Conservation (phyloP, 2,329 filamentous ascomycete genomes). For the Talaromyces rugulosus region DNA sequence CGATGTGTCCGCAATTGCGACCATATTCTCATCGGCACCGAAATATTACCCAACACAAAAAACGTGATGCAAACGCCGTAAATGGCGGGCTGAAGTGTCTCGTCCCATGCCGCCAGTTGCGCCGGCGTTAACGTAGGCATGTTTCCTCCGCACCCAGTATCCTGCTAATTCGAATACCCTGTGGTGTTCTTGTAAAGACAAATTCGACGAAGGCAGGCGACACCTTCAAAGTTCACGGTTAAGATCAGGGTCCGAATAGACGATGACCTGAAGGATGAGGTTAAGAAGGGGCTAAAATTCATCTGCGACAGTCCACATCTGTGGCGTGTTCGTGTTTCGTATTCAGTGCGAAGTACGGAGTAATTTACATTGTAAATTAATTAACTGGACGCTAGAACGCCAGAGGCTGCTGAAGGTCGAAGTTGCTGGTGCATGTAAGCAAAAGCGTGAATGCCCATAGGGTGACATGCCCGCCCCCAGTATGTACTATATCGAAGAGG, state of each 20-base stretch:
- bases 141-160: background rate
- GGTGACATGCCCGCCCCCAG: background rate
- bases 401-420: background rate
- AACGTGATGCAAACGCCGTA: background rate
- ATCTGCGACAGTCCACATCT: background rate
- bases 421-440: background rate
- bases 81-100: background rate
- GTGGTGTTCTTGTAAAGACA: background rate
- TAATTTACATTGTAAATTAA: background rate
- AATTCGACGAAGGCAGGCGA: background rate
- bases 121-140: background rate
- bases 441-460: background rate
- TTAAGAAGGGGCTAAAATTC: background rate
- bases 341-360: background rate
- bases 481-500: background rate
- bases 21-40: constrained; percentile 24
- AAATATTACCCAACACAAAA: constrained; percentile 14
- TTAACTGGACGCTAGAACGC: background rate
- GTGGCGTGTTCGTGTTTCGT: background rate
- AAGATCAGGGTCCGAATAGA: background rate
- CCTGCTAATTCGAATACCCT: background rate
- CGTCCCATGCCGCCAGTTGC: background rate
- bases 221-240: background rate
- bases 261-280: background rate
- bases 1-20: background rate